A percentile compares a stretch with the other conserved stretches of the same genome.
Evolutionary conservation across 352 stramenopile genomes (phyloP).

Genomic region (Globisporangium rhizosaccharum): DNA sequence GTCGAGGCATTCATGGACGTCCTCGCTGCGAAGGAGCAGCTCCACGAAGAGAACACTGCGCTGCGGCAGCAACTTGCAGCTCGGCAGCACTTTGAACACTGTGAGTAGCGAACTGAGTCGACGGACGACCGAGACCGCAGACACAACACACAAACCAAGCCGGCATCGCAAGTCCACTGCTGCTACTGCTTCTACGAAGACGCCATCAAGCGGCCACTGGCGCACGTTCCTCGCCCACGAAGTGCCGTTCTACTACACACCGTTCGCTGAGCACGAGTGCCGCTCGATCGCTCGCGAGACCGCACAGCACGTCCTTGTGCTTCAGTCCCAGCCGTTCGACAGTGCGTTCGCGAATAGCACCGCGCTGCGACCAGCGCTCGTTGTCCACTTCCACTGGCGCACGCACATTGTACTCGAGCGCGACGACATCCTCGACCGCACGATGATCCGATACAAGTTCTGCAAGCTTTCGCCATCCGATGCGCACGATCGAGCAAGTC

Average conservation of each 20-base stretch:
- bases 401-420: constrained; percentile 1
- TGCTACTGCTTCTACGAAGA: no score
- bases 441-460: constrained; percentile 10
- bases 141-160: no score
- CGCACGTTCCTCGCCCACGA: constrained; percentile 6
- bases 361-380: not conserved
- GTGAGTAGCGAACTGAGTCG: not conserved
- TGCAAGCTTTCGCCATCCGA: constrained; percentile 4
- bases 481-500: not conserved
- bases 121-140: no score
- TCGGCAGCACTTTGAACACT: not conserved
- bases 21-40: constrained; percentile 6
- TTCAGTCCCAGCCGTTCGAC: not conserved
- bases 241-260: constrained; percentile 5
- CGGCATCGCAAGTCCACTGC: no score
- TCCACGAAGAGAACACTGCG: not conserved
- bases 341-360: no score
- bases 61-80: not conserved
- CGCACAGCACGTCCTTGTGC: not conserved
- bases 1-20: not conserved
- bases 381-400: constrained; percentile 7
- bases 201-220: not conserved
- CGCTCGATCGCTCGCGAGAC: not conserved
- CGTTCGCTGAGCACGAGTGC: constrained; percentile 10
- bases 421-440: not conserved